Base-by-base conservation (phyloP, 768 basidiomycete genomes). In the Austroboletus eburneus region DNA sequence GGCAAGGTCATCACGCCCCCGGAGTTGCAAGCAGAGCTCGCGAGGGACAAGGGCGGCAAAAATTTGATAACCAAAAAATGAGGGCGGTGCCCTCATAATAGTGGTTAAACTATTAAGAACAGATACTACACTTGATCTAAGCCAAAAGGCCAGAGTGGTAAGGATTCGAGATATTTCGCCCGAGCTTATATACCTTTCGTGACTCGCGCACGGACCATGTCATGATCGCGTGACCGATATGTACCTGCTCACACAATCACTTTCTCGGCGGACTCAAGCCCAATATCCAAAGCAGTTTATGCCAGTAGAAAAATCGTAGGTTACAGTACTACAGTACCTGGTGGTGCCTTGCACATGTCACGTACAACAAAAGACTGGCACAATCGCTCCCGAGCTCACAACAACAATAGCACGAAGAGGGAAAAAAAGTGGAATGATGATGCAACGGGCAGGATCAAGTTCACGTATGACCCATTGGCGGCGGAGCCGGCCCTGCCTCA, bases 91-190 rank as follows among this genome's bases (percentile, higher is more conserved):
- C 69, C 63, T 63, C 72, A 75, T 77, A 75, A 76, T 75, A 77
- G 76, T 74, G 74, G 75, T 65, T 77, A 66, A 54, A 69, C 75
- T 80, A 72, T 74, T 72, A 78, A 80, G 76, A 80, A 80, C 78
- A 80, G 79, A 80, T 81, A 80, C 80, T 81, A 80, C 80, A 80
- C 80, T 80, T 81, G 79, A 80, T 81, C 79, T 80, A 79, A 80
- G 79, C 79, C 79, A 79, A 78, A 75, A 77, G 77, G 77, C 77
- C 76, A 63, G 53, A 54, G 50, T 59, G 54, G 55, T 53, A 43
- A 57, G 25, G 56, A 55, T 37, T 14, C 22, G 3, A 0, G 0
- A 0, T 1, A 44, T 35, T 27, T 2, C 8, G 4, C n/a, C 3
- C 0, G 3, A n/a, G 37, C 39, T 23, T 58, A 49, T 61, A 51